Conservation (phyloP, 1,284 basidiomycete species). For the Sporisorium sorghi region DNA sequence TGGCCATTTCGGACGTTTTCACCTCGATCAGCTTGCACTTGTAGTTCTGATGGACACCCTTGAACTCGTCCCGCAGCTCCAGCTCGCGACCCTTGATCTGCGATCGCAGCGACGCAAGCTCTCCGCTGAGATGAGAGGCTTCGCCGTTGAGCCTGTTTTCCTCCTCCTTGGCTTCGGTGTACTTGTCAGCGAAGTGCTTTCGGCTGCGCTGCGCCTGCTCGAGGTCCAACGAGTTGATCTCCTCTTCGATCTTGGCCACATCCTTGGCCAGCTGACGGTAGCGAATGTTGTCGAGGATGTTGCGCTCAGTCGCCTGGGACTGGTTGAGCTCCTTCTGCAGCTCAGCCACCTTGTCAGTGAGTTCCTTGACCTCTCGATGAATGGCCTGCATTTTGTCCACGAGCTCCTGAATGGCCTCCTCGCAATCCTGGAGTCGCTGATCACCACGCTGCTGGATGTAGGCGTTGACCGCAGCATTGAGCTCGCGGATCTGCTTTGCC, state of each 20-base stretch:
- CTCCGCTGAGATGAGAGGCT: conserved; percentile 67
- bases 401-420: conserved; percentile 61
- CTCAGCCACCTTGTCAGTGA: conserved; percentile 50
- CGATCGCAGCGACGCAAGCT: conserved; percentile 55
- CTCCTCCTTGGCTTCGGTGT: conserved; percentile 77
- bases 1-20: conserved; percentile 73
- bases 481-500: conserved; percentile 56
- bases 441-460: conserved; percentile 50
- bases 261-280: conserved; percentile 79
- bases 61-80: conserved; percentile 84
- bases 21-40: conserved; percentile 91
- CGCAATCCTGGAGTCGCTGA: conserved; percentile 51
- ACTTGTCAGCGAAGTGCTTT: conserved; percentile 85
- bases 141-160: conserved; percentile 81
- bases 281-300: conserved; percentile 86
- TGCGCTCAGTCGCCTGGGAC: conserved; percentile 71
- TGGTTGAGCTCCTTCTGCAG: conserved; percentile 69
- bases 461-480: conserved; percentile 40
- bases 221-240: conserved; percentile 74
- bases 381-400: conserved; percentile 43
- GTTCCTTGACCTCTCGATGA: conserved; percentile 40
- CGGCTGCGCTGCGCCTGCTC: conserved; percentile 66
- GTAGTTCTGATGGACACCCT: conserved; percentile 85
- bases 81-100: conserved; percentile 73
- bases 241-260: conserved; percentile 77